Percentiles rank a stretch among this genome's conserved stretches.
phyloP scores from a whole-genome alignment of 192 early-diverging fungal genomes.

The Powellomyces hirtus region DNA sequence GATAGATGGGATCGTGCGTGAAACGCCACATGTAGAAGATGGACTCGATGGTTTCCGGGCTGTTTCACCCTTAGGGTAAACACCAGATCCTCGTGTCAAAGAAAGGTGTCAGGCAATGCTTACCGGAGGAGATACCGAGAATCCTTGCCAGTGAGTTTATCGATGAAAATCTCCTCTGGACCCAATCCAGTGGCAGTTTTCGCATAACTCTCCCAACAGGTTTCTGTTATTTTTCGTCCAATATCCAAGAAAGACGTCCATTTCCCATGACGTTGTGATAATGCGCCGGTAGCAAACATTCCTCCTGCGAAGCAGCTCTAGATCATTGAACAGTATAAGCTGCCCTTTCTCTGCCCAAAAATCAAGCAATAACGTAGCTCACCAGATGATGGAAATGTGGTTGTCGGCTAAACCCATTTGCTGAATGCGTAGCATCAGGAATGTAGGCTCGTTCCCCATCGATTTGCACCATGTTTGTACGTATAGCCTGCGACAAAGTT shows the following conservation, averaged over 20 bases:
- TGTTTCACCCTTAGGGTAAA: neutral
- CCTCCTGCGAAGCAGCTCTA: conserved; percentile 69
- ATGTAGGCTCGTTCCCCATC: neutral
- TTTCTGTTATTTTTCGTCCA: conserved; percentile 32
- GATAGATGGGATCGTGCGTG: conserved; percentile 49
- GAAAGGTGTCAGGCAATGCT: neutral
- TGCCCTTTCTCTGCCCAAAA: neutral
- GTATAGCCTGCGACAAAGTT: neutral
- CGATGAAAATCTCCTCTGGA: conserved; percentile 64
- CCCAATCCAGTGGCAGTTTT: conserved; percentile 70
- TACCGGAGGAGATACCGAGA: conserved; percentile 33
- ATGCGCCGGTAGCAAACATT: conserved; percentile 63
- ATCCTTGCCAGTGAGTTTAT: conserved; percentile 1
- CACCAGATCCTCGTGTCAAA: neutral
- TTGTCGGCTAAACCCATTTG: neutral
- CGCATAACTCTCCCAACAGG: conserved; percentile 63
- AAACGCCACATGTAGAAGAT: conserved; percentile 57
- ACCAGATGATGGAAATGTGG: neutral
- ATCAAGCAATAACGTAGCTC: neutral
- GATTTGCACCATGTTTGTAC: neutral
- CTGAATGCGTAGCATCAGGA: neutral
- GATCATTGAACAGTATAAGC: neutral
- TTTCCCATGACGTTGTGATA: conserved; percentile 26
- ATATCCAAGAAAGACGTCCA: conserved; percentile 36
- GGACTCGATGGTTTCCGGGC: conserved; percentile 48